Base-by-base conservation (phyloP, 1,139 yeast species). In the Spathaspora sp. region DNA sequence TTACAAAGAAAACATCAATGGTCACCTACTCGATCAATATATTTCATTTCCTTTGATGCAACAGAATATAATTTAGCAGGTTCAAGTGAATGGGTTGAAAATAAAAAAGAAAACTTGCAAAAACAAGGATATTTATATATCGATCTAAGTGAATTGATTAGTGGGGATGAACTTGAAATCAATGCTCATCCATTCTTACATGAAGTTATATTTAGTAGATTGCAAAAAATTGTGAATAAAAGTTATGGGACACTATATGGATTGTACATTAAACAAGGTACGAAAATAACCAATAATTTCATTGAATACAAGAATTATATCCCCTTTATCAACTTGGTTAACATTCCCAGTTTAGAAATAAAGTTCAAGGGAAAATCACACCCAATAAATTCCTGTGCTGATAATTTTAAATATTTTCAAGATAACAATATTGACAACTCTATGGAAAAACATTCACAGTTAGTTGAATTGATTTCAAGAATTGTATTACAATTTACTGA, bases 31-130 rank as follows among this genome's bases (percentile, higher is more conserved):
- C 77, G 99, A 57, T 76, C 93, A 1, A 82, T 93, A 7, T 84
- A 85, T 57, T 90, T 93, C 65, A 82, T 84, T 0, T 89, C 97
- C 2, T 90, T 89, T 74, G 97, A 91, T 57, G 97, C 89, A 0
- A 74, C 87, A 0, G 84, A 86, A 51, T 90, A 86, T 58, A 91
- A 90, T 58, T 69, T 79, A 56, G 96, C 95, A 0, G 99, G 99
- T 0, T 76, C 90, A 37, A 77, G 95, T 0, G 95, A 87, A 57
- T 84, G 93, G 81, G 77, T 86, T 6, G 89, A 87, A 56, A 70
- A 74, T 37, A 78, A 80, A 50, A 65, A 72, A 20, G 77, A 78
- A 18, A 74, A 72, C 38, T 67, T 89, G 33, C 68, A 74, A 48
- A 73, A 79, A 42, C 84, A 85, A 52, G 88, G 89, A 0, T 83